phyloP scores from a whole-genome alignment of 208 protist species.

The Trichomonas tenax region DNA sequence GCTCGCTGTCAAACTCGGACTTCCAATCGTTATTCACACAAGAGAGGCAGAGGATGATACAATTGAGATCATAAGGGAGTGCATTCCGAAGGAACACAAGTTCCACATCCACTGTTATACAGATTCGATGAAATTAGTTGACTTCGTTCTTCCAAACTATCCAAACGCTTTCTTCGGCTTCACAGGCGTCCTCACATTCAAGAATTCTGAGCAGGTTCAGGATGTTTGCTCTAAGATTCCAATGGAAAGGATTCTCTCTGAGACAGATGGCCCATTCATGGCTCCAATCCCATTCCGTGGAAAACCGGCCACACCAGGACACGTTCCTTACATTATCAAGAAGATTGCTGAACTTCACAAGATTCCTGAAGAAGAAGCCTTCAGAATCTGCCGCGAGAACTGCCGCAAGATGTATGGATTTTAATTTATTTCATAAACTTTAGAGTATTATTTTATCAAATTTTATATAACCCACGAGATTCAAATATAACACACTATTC shows the following conservation, averaged over 20 bases:
- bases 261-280: conserved; percentile 60
- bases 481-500: too few species aligned
- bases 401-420: conserved; percentile 18
- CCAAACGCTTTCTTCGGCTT: conserved; percentile 52
- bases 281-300: conserved; percentile 47
- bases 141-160: conserved; percentile 42
- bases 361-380: conserved; percentile 34
- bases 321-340: conserved; percentile 48
- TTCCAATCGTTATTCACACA: conserved; percentile 52
- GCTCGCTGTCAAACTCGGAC: conserved; percentile 36
- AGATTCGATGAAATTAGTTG: conserved; percentile 30
- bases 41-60: conserved; percentile 56
- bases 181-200: conserved; percentile 55
- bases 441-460: background rate
- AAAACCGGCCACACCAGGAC: conserved; percentile 47
- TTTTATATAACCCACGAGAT: too few species aligned
- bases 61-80: conserved; percentile 41
- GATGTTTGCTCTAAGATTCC: conserved; percentile 39
- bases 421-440: background rate
- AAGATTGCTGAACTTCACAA: conserved; percentile 45
- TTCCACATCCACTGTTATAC: conserved; percentile 54
- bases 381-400: conserved; percentile 22
- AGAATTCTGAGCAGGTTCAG: conserved; percentile 30
- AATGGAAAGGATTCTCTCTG: conserved; percentile 48
- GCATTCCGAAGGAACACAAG: conserved; percentile 39